Evolutionary conservation across 352 stramenopile genomes (phyloP).

Genomic region (Lagenidium sp.): DNA sequence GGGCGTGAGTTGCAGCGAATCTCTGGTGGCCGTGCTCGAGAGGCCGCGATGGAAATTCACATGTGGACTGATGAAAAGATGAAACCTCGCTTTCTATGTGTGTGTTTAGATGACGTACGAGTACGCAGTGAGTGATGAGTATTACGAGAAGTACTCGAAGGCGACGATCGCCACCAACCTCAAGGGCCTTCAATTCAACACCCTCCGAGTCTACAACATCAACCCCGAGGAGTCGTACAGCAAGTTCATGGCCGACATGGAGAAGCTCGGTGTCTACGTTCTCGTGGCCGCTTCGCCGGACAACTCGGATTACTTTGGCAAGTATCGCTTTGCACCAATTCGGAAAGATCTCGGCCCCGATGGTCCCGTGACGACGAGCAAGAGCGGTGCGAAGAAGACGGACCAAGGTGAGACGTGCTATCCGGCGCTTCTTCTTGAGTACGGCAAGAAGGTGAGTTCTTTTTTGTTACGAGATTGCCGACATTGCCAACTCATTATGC

Average conservation of each 20-base stretch:
- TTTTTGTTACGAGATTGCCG: not conserved
- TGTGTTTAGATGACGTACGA: constrained; percentile 74
- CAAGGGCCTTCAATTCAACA: constrained; percentile 74
- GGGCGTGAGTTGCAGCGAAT: constrained; percentile 31
- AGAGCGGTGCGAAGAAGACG: constrained; percentile 18
- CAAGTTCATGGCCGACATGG: constrained; percentile 85
- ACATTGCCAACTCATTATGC: not conserved
- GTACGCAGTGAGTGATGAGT: constrained; percentile 79
- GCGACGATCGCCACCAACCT: constrained; percentile 52
- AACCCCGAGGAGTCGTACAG: constrained; percentile 76
- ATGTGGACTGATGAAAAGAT: too few species aligned
- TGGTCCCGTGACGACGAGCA: constrained; percentile 6
- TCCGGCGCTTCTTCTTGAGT: constrained; percentile 72
- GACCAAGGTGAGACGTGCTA: constrained; percentile 78
- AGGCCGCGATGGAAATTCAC: too few species aligned
- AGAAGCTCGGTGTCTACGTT: constrained; percentile 63
- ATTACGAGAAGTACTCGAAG: constrained; percentile 83
- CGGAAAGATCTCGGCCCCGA: constrained; percentile 17
- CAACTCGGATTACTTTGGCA: constrained; percentile 79
- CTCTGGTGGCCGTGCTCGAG: not conserved
- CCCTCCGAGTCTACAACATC: constrained; percentile 82
- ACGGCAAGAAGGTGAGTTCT: constrained; percentile 56
- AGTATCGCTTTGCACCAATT: constrained; percentile 66
- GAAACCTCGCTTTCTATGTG: too few species aligned
- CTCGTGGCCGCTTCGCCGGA: constrained; percentile 71